phyloP scores from a whole-genome alignment of 768 basidiomycete species.

The Trametes villosa region DNA sequence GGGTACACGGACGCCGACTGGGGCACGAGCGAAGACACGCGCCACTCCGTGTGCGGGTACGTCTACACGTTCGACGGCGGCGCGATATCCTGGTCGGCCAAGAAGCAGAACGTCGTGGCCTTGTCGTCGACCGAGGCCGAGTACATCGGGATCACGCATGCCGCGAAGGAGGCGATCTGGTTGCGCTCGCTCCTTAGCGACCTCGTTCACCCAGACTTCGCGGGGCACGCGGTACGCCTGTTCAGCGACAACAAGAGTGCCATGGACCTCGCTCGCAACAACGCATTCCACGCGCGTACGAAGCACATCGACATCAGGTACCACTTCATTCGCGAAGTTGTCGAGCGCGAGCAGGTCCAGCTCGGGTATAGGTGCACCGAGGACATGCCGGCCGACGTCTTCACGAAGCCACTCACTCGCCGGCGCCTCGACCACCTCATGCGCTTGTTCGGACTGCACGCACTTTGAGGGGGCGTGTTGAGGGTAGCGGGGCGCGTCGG shows the following conservation, averaged over 20 bases:
- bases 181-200: slow-evolving; percentile 26
- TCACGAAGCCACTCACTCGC: slow-evolving; percentile 38
- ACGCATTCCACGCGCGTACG: slow-evolving; percentile 34
- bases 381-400: slow-evolving; percentile 36
- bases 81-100: slow-evolving; percentile 34
- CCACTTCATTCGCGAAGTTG: slow-evolving; percentile 36
- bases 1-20: slow-evolving; percentile 39
- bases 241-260: slow-evolving; percentile 28
- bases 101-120: slow-evolving; percentile 36
- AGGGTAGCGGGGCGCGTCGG: too few relatives aligned
- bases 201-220: background rate
- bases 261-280: slow-evolving; percentile 32
- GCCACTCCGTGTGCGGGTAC: slow-evolving; percentile 35
- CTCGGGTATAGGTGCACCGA: slow-evolving; percentile 15
- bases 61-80: slow-evolving; percentile 31
- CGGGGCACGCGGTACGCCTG: slow-evolving; percentile 10
- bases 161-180: slow-evolving; percentile 37
- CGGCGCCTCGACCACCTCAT: background rate
- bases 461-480: slow-evolving; percentile 23
- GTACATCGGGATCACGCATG: slow-evolving; percentile 36
- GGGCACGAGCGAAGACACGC: slow-evolving; percentile 25
- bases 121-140: slow-evolving; percentile 41
- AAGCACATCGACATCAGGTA: slow-evolving; percentile 43
- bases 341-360: slow-evolving; percentile 1
- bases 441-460: background rate